Conservation (phyloP, 1,284 basidiomycete species). For the Schizophyllum commune region DNA sequence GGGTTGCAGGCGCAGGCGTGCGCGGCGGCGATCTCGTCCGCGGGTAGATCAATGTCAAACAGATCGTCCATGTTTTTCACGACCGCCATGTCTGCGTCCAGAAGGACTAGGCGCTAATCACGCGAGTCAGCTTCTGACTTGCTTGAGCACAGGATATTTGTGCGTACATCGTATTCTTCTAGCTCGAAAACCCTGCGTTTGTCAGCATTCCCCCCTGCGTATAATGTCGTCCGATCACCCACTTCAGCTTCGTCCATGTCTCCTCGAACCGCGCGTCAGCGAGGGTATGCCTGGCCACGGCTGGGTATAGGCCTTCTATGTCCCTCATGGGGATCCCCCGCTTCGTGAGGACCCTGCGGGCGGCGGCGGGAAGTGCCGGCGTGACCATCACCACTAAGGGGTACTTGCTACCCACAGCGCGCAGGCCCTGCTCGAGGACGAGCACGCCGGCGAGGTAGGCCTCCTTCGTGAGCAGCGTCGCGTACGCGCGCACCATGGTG, state of each 20-base stretch:
- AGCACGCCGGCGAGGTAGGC: conserved; percentile 72
- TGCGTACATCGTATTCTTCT: conserved; percentile 60
- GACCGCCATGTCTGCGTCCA: conserved; percentile 92
- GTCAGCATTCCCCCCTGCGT: neutral
- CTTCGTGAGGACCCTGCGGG: conserved; percentile 44
- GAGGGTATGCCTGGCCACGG: conserved; percentile 40
- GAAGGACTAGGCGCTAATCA: conserved; percentile 66
- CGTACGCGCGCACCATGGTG: conserved; percentile 29
- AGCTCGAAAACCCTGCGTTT: conserved; percentile 64
- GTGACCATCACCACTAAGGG: conserved; percentile 82
- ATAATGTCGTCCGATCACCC: conserved; percentile 12
- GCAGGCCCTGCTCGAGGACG: conserved; percentile 65
- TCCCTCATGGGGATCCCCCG: conserved; percentile 50
- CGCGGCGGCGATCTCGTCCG: conserved; percentile 74
- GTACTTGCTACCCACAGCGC: conserved; percentile 58
- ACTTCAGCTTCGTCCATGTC: conserved; percentile 90
- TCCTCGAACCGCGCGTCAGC: conserved; percentile 69
- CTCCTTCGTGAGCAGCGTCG: conserved; percentile 34
- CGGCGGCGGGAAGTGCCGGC: conserved; percentile 45
- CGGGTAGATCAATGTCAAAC: conserved; percentile 60
- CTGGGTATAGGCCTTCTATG: conserved; percentile 56
- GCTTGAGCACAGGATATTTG: conserved; percentile 5
- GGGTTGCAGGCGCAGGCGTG: conserved; percentile 96
- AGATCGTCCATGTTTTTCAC: conserved; percentile 88
- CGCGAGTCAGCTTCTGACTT: neutral